phyloP scores from a whole-genome alignment of 1,139 yeast genomes.

The Blastobotrys arbuscula region DNA sequence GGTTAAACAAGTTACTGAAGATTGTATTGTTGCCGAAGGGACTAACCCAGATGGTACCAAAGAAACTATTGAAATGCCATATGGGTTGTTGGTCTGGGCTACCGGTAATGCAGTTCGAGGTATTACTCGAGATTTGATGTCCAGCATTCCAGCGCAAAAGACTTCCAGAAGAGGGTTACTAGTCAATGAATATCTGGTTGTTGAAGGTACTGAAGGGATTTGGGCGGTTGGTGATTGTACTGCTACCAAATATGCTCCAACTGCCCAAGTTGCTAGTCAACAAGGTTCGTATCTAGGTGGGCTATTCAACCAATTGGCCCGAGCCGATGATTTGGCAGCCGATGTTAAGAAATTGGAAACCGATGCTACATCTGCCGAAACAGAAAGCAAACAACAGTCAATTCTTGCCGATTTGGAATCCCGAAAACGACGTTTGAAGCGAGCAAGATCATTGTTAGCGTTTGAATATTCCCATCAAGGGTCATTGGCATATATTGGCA shows the following conservation, averaged over 20 bases:
- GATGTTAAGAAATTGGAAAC: conserved; percentile 38
- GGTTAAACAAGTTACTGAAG: conserved; percentile 77
- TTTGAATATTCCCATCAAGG: conserved; percentile 62
- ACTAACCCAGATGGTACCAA: conserved; percentile 62
- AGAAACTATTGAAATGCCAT: conserved; percentile 62
- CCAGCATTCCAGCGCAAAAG: conserved; percentile 72
- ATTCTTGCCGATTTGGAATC: conserved; percentile 36
- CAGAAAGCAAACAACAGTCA: conserved; percentile 30
- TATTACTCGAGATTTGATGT: conserved; percentile 60
- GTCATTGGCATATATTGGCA: conserved; percentile 66
- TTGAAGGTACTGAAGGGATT: conserved; percentile 77
- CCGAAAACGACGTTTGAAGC: conserved; percentile 39
- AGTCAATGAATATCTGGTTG: conserved; percentile 75
- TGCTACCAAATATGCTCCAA: conserved; percentile 82
- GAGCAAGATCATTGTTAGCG: conserved; percentile 70
- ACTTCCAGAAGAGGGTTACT: conserved; percentile 85
- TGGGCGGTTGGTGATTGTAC: conserved; percentile 95
- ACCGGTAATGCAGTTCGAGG: conserved; percentile 93
- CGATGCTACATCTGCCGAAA: conserved; percentile 35
- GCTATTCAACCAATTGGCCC: conserved; percentile 62
- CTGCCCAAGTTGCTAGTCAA: conserved; percentile 97
- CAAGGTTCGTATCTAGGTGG: conserved; percentile 80
- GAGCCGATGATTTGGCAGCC: conserved; percentile 55
- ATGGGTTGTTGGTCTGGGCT: conserved; percentile 94
- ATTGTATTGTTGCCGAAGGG: conserved; percentile 61